These are phyloP conservation scores for Neurospora sp. DNA, from an alignment of 495 filamentous ascomycete genomes.

Conservation along the genomic window DNA sequence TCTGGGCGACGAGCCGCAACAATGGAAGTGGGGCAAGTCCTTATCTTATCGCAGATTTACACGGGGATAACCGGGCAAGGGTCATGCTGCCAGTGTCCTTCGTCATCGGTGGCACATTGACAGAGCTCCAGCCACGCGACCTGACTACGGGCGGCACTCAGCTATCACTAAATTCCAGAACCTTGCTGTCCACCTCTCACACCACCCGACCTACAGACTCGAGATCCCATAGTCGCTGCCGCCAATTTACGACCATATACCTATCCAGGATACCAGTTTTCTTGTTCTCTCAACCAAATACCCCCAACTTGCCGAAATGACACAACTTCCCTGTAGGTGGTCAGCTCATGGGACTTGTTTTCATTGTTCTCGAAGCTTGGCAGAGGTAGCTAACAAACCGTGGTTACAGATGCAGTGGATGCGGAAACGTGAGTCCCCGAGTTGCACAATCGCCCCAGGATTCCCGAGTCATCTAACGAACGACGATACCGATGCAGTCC, in stretches of 20 bases:
- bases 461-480: slow-evolving; percentile 5
- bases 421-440: slow-evolving; percentile 67
- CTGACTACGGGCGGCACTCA: neutral
- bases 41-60: slow-evolving; percentile 23
- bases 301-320: slow-evolving; percentile 36
- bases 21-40: slow-evolving; percentile 1
- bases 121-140: slow-evolving; percentile 12
- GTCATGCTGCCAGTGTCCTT: slow-evolving; percentile 8
- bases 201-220: neutral
- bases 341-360: slow-evolving; percentile 5
- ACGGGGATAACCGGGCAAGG: neutral
- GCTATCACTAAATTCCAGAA: slow-evolving; percentile 1
- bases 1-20: slow-evolving; percentile 7
- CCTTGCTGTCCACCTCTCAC: neutral
- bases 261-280: neutral
- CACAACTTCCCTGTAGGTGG: slow-evolving; percentile 63
- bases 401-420: slow-evolving; percentile 76
- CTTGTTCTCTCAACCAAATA: neutral
- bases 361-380: neutral
- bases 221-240: neutral
- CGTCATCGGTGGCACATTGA: slow-evolving; percentile 26
- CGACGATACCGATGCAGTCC: slow-evolving; percentile 43
- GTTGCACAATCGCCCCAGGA: neutral
- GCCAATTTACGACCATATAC: neutral
- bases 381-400: slow-evolving; percentile 7